Percentiles rank a stretch among this genome's conserved stretches.
phyloP scores from a whole-genome alignment of 352 stramenopile species.

The Globisporangium cylindrosporum region DNA sequence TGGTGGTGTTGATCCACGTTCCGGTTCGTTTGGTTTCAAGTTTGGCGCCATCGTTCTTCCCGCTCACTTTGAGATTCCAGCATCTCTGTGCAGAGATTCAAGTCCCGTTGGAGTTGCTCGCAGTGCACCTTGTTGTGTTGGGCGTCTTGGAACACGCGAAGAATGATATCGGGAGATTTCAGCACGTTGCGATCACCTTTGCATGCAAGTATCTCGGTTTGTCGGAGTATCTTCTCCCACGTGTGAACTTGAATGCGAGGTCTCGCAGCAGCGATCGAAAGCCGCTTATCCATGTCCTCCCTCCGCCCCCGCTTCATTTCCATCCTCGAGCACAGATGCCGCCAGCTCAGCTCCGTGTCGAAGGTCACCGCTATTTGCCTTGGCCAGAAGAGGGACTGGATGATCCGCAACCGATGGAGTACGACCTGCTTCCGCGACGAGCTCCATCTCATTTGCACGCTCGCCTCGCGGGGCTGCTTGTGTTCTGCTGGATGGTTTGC shows the following conservation, averaged over 20 bases:
- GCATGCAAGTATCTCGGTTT: slow-evolving; percentile 63
- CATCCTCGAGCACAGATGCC: slow-evolving; percentile 68
- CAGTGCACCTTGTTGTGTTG: slow-evolving; percentile 95
- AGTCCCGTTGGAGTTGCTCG: slow-evolving; percentile 94
- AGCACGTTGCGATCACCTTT: slow-evolving; percentile 61
- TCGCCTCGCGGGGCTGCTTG: slow-evolving; percentile 47
- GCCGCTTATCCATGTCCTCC: slow-evolving; percentile 43
- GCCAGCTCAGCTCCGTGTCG: slow-evolving; percentile 62
- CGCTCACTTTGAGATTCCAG: slow-evolving; percentile 85
- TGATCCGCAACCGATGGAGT: slow-evolving; percentile 63
- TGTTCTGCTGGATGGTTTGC: slow-evolving; percentile 62
- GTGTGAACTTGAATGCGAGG: slow-evolving; percentile 27
- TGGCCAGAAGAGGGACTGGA: slow-evolving; percentile 84
- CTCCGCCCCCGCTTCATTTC: slow-evolving; percentile 76
- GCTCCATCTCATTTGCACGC: slow-evolving; percentile 49
- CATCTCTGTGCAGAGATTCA: slow-evolving; percentile 93
- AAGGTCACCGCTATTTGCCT: slow-evolving; percentile 74
- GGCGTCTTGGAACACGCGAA: slow-evolving; percentile 91
- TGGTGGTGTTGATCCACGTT: slow-evolving; percentile 86
- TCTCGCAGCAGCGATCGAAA: slow-evolving; percentile 23
- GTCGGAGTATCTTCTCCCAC: slow-evolving; percentile 67
- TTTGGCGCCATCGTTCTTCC: slow-evolving; percentile 60
- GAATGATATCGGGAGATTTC: slow-evolving; percentile 78
- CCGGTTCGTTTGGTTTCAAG: slow-evolving; percentile 66
- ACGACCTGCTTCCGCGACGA: slow-evolving; percentile 57